Evolutionary conservation across 345 rosid genomes (phyloP), one percentile per base, ranked within the genome.

Genomic region (Camelina hispida): DNA sequence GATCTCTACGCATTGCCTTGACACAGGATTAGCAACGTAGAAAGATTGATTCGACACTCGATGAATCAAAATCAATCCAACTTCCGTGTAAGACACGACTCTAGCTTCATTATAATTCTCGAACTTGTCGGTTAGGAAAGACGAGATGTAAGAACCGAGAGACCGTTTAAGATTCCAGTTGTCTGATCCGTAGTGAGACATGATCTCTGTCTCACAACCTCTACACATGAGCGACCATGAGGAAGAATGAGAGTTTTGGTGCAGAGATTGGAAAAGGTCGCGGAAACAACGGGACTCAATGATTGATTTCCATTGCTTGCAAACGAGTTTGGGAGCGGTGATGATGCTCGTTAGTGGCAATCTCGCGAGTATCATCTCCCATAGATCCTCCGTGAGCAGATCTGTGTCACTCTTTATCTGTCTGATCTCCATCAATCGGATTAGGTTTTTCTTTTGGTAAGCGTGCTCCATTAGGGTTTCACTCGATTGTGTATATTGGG

Each of bases 271-370:
- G 18, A 17, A 69, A 17, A 30, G 46, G 5, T 57, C 28, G 1
- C 35, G 47, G 56, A 70, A 46, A 58, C n/a, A 46, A 2, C 34
- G 8, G 18, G 74, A 58, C 13, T 58, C 47, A 1, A 59, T 3
- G 20, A 69, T 14, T 6, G 71, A 66, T 66, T 66, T 35, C 71
- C 58, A 66, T 50, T 2, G 2, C 70, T 66, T 66, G 34, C 65
- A 69, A 57, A 57, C 56, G 0, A 69, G 20, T 52, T 46, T 69
- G 18, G 14, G n/a, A 69, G 32, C 23, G 20, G 6, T 44, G 73
- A 18, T 57, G 64, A 42, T 4, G 64, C 37, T 56, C 43, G 56
- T 56, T 55, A 55, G 7, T 7, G 63, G 73, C n/a, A 68, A 23
- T 53, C 51, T 53, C 23, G 51, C 23, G 0, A 53, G 38, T 68